phyloP scores from a whole-genome alignment of 2,329 filamentous ascomycete species.

The Epichloe baconii region DNA sequence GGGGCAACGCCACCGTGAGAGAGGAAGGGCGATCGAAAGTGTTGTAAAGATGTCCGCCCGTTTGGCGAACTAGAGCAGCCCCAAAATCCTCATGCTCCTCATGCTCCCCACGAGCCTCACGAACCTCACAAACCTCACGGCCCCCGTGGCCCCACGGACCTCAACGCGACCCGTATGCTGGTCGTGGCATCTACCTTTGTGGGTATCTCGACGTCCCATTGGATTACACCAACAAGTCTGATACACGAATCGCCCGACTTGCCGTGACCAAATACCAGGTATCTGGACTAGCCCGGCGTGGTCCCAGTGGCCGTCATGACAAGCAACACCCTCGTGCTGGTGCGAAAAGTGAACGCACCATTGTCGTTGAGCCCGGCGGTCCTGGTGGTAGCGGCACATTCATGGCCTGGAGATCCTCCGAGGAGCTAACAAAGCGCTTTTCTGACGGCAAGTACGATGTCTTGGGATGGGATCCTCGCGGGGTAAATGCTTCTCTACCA shows the following conservation, averaged over 20 bases:
- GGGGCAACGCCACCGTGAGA: slow-evolving; percentile 20
- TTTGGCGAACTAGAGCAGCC: not conserved
- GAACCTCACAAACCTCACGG: not conserved
- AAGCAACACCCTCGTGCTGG: slow-evolving; percentile 10
- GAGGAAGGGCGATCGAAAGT: not conserved
- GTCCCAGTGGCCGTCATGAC: not conserved
- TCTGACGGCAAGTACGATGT: slow-evolving; percentile 32
- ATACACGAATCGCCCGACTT: slow-evolving; percentile 29
- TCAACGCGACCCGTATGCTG: slow-evolving; percentile 19
- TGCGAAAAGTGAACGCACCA: slow-evolving; percentile 30
- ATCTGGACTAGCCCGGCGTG: slow-evolving; percentile 24
- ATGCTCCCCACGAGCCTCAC: not conserved
- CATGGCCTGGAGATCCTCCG: slow-evolving; percentile 25
- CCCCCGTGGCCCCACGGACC: not conserved
- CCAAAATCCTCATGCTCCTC: not conserved
- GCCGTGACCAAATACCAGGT: slow-evolving; percentile 38
- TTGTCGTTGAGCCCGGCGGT: slow-evolving; percentile 37
- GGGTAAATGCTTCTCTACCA: slow-evolving; percentile 35
- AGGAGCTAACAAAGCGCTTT: slow-evolving; percentile 26
- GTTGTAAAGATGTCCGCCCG: not conserved
- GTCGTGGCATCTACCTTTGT: slow-evolving; percentile 33
- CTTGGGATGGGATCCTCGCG: slow-evolving; percentile 41
- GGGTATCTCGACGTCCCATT: slow-evolving; percentile 35
- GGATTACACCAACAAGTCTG: slow-evolving; percentile 32
- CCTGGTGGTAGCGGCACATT: slow-evolving; percentile 34